Percentiles rank a stretch among this genome's conserved stretches.
phyloP scores from a whole-genome alignment of 352 stramenopile genomes.

The Globisporangium abappressorium region DNA sequence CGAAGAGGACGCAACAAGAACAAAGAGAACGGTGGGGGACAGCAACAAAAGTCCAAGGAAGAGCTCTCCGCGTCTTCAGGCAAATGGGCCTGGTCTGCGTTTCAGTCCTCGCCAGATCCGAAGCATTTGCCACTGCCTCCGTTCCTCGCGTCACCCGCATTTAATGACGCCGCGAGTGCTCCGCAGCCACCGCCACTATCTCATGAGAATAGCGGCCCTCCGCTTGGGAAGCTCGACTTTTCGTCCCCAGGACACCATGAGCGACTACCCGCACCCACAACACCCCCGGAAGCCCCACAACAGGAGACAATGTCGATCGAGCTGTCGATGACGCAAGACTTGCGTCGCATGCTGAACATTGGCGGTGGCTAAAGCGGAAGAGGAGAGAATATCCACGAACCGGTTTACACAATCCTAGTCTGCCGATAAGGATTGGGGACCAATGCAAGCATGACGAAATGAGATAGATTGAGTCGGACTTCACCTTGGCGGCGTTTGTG shows the following conservation, averaged over 20 bases:
- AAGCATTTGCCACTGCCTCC: constrained; percentile 69
- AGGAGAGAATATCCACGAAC: background rate
- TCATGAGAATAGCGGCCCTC: constrained; percentile 22
- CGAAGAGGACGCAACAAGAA: constrained; percentile 41
- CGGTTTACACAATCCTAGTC: too few species aligned
- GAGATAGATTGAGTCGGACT: background rate
- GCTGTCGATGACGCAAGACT: constrained; percentile 75
- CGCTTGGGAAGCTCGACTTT: constrained; percentile 14
- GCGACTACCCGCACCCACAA: constrained; percentile 33
- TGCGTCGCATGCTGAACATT: constrained; percentile 82
- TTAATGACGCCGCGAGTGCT: constrained; percentile 16
- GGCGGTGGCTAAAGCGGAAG: constrained; percentile 29
- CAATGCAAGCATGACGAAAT: background rate
- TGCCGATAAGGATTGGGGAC: background rate
- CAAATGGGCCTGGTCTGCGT: constrained; percentile 84
- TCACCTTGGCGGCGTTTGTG: background rate
- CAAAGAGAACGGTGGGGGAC: constrained; percentile 15
- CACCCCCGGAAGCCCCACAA: constrained; percentile 18
- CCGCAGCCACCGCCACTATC: constrained; percentile 21
- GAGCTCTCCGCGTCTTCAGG: constrained; percentile 42
- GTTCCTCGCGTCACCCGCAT: constrained; percentile 40
- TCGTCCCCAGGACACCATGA: constrained; percentile 6
- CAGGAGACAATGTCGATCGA: constrained; percentile 44
- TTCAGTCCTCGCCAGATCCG: constrained; percentile 78
- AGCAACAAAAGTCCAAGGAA: constrained; percentile 47